Evolutionary conservation across 164 flowering plant species (phyloP).

Genomic region (Berberis thunbergii): DNA sequence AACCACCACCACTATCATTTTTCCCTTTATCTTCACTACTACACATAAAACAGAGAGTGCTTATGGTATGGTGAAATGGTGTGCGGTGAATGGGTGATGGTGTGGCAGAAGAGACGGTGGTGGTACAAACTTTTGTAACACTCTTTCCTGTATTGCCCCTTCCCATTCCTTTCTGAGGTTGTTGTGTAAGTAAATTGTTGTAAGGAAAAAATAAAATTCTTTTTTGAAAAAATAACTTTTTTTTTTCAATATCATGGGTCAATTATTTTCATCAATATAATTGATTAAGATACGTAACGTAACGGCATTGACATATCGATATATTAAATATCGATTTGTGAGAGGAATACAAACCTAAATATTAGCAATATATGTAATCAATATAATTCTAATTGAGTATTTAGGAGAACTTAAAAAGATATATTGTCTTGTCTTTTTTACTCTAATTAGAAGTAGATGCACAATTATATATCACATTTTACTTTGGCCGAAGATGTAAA

Average conservation of each 20-base stretch:
- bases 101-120: constrained; percentile 3
- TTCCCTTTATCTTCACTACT: constrained; percentile 56
- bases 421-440: too few relatives aligned
- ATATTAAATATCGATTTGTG: too few relatives aligned
- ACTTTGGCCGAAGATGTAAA: constrained; percentile 6
- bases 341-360: too few relatives aligned
- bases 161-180: neutral
- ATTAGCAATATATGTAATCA: too few relatives aligned
- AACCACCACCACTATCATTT: constrained; percentile 56
- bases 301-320: too few relatives aligned
- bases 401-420: too few relatives aligned
- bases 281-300: too few relatives aligned
- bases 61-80: neutral
- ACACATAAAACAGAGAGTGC: constrained; percentile 3
- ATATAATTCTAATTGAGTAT: too few relatives aligned
- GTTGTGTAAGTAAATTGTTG: neutral
- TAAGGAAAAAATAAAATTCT: neutral
- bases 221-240: neutral
- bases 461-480: too few relatives aligned
- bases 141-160: constrained; percentile 42
- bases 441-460: too few relatives aligned
- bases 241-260: too few relatives aligned
- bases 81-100: neutral
- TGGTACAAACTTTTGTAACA: constrained; percentile 23
- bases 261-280: too few relatives aligned